Conservation (phyloP, 2,329 filamentous ascomycete genomes). For the Madurella fahalii region DNA sequence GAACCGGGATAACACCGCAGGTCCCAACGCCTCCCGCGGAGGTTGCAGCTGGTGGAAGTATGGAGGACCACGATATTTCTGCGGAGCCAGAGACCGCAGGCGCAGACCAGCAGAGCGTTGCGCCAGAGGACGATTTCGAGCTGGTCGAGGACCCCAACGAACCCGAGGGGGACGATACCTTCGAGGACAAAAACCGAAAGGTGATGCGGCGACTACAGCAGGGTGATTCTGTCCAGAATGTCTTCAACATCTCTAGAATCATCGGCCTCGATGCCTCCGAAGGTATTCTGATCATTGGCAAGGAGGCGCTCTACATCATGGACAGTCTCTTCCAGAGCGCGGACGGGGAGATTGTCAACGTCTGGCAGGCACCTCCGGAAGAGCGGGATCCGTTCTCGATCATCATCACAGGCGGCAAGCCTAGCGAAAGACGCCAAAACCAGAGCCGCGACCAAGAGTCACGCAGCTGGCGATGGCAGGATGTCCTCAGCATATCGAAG, state of each 20-base stretch:
- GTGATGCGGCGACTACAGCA: conserved; percentile 91
- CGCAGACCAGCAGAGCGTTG: conserved; percentile 30
- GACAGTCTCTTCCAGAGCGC: conserved; percentile 94
- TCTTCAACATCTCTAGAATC: conserved; percentile 93
- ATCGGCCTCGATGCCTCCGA: conserved; percentile 91
- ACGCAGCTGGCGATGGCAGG: conserved; percentile 88
- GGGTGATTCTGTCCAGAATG: conserved; percentile 86
- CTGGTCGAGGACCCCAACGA: conserved; percentile 91
- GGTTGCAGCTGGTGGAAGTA: conserved; percentile 20
- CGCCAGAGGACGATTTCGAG: conserved; percentile 86
- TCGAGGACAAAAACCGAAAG: conserved; percentile 97
- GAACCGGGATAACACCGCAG: conserved; percentile 25
- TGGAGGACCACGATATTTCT: conserved; percentile 21
- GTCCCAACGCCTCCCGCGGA: conserved; percentile 16
- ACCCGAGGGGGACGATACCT: conserved; percentile 68
- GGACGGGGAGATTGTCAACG: conserved; percentile 94
- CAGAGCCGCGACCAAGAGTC: conserved; percentile 70
- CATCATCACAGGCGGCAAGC: conserved; percentile 57
- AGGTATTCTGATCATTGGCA: conserved; percentile 87
- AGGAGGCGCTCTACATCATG: conserved; percentile 87
- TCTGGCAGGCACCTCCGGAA: conserved; percentile 86
- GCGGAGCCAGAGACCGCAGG: conserved; percentile 28
- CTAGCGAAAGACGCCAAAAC: conserved; percentile 42
- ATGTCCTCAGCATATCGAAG: conserved; percentile 94
- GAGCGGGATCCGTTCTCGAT: conserved; percentile 94